These are phyloP conservation scores for Rhodamnia argentea DNA, from an alignment of 345 rosid species.

Conservation along the genomic window DNA sequence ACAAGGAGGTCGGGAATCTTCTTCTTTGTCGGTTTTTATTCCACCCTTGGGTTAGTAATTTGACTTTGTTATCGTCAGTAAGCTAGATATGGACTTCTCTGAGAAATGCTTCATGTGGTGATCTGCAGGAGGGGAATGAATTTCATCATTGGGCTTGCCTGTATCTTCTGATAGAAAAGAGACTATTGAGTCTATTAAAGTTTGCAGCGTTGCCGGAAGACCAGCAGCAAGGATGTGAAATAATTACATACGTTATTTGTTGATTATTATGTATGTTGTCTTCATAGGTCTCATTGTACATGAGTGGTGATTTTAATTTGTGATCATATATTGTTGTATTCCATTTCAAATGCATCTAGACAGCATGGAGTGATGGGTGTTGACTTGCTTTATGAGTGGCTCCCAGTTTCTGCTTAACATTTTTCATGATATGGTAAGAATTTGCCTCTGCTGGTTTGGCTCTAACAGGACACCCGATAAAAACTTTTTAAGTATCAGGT, in stretches of 20 bases:
- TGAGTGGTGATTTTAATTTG: neutral
- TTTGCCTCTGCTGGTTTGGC: neutral
- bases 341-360: neutral
- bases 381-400: neutral
- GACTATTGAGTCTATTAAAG: slow-evolving; percentile 65
- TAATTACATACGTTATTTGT: neutral
- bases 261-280: neutral
- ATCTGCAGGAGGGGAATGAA: slow-evolving; percentile 64
- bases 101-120: neutral
- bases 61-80: rapidly evolving
- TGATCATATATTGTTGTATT: neutral
- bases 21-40: neutral
- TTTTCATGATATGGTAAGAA: neutral
- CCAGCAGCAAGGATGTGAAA: slow-evolving; percentile 60
- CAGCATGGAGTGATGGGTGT: neutral
- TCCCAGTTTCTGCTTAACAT: neutral
- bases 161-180: slow-evolving; percentile 67
- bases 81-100: neutral
- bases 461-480: neutral
- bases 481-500: neutral
- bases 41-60: rapidly evolving
- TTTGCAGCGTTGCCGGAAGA: slow-evolving; percentile 70
- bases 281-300: neutral
- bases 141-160: slow-evolving; percentile 67
- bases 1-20: slow-evolving; percentile 29